Percentiles rank a stretch among this genome's conserved stretches.
Evolutionary conservation across 2,329 filamentous ascomycete species (phyloP).

Genomic region (Hypoxylon sp.): DNA sequence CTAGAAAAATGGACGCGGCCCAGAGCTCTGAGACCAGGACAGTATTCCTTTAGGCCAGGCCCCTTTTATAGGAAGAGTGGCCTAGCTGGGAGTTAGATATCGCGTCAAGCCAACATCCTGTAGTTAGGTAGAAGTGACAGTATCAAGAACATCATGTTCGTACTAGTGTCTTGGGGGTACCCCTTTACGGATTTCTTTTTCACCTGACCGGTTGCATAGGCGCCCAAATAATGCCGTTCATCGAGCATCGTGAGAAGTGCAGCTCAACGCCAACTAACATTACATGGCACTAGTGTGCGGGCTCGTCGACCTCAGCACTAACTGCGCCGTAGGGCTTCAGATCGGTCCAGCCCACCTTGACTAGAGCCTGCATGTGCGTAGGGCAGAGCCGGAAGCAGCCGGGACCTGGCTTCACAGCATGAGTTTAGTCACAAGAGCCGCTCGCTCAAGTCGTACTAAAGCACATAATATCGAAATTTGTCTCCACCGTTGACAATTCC

Average conservation of each 20-base stretch:
- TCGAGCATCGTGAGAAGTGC: neutral
- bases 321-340: neutral
- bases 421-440: neutral
- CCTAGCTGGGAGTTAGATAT: neutral
- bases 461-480: neutral
- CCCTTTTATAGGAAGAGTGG: neutral
- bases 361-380: neutral
- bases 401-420: neutral
- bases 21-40: constrained; percentile 27
- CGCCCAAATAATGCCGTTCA: neutral
- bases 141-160: neutral
- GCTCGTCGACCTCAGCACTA: neutral
- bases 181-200: too few species aligned
- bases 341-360: neutral
- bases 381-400: neutral
- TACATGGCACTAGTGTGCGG: too few species aligned
- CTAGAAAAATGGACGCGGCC: constrained; percentile 35
- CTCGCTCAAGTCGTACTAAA: neutral
- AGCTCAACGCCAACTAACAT: neutral
- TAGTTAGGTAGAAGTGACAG: too few species aligned
- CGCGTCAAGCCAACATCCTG: neutral
- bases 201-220: neutral
- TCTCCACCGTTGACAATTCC: neutral
- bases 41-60: constrained; percentile 28
- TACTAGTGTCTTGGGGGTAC: too few species aligned